Conservation (phyloP, 2,329 filamentous ascomycete genomes). For the Arthrinium phaeospermum region DNA sequence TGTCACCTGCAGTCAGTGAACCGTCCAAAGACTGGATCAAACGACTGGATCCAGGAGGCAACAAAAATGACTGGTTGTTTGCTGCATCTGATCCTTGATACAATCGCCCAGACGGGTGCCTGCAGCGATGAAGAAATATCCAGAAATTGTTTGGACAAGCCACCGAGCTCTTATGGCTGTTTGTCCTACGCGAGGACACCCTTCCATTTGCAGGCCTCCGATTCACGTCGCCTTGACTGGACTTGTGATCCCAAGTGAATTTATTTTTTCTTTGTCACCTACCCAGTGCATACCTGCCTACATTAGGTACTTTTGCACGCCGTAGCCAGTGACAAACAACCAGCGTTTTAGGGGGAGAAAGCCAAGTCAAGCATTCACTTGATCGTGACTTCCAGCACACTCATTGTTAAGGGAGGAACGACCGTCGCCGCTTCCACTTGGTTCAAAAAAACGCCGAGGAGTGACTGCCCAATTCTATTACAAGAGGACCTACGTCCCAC, state of each 20-base stretch:
- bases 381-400: conserved; percentile 7
- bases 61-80: not conserved
- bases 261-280: not conserved
- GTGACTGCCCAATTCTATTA: not conserved
- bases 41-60: not conserved
- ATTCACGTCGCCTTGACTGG: not conserved
- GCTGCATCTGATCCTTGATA: not conserved
- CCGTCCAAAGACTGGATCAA: not conserved
- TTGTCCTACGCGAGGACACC: not conserved
- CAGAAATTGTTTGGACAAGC: not conserved
- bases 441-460: not conserved
- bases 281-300: not conserved
- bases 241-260: not conserved
- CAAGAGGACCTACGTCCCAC: not conserved
- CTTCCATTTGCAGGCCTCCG: not conserved
- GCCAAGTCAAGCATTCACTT: not conserved
- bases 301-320: not conserved
- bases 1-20: not conserved
- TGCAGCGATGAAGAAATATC: not conserved
- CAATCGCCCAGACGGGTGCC: conserved; percentile 1
- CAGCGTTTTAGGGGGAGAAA: not conserved
- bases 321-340: not conserved
- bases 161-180: not conserved
- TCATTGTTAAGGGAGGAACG: not conserved
- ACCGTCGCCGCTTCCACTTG: not conserved